Base-by-base conservation (phyloP, 1,284 basidiomycete genomes). In the Rhodofomes roseus region DNA sequence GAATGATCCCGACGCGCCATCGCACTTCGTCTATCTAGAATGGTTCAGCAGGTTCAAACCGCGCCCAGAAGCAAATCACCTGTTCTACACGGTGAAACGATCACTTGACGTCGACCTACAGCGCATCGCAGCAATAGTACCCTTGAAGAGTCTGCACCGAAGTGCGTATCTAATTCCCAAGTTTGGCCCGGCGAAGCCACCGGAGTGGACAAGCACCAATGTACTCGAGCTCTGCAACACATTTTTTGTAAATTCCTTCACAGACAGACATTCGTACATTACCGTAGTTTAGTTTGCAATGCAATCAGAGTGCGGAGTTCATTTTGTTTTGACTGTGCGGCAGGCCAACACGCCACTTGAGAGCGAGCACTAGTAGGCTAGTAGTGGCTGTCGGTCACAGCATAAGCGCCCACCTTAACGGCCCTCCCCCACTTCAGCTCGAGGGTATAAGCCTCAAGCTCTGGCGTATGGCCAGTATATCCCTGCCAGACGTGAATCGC, bases 41-140 rank as follows among this genome's bases (percentile, higher is more conserved):
- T 75, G 73, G 52, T 58, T 75, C 9, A 70, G 74, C 55, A 73
- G 73, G 71, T 74, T 69, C 58, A 65, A 67, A 2, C 54, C 63
- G 1, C 66, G 73, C 54, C 53, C 55, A 1, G 16, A 18, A 0
- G 46, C 63, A 0, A 44, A 65, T 7, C 14, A 53, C 14, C 25
- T 31, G 16, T 63, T 66, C 37, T 52, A 46, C 2, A 31, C 66
- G 36, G 64, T 63, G 52, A 55, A 60, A 50, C 43, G 74, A 6
- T 50, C 60, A 9, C 63, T 62, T 5, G 43, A 61, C 1, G 48
- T 53, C 9, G 41, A 62, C 16, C 68, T 66, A 5, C 54, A 58
- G 11, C 58, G 63, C 4, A 40, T 65, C 1, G 67, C 66, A n/a
- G 64, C 41, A 18, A 62, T 76, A 31, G 61, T 76, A 48, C 63